Conservation (phyloP, 2,329 filamentous ascomycete species). For the Sclerotinia nivalis region DNA sequence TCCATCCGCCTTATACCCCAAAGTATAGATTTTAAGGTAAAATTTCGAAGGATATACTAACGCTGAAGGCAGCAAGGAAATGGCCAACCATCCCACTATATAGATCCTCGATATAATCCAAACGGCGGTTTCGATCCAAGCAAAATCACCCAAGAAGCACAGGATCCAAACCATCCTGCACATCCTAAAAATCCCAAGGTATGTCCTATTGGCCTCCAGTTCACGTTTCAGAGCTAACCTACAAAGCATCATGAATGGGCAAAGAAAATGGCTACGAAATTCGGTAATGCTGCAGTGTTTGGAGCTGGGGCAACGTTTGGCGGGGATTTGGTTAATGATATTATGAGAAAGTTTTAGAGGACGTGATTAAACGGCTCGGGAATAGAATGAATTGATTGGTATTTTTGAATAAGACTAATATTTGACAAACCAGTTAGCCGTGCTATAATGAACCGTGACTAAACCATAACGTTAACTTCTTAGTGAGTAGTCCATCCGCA, state of each 20-base stretch:
- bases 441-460: background rate
- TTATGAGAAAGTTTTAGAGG: constrained; percentile 19
- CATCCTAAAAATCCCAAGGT: constrained; percentile 39
- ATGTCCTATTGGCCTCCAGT: background rate
- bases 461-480: background rate
- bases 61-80: constrained; percentile 30
- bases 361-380: no score
- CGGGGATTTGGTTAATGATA: constrained; percentile 31
- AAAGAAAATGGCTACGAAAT: constrained; percentile 34
- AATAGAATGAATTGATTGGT: background rate
- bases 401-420: no score
- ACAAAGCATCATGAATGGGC: constrained; percentile 39
- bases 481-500: background rate
- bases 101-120: constrained; percentile 37
- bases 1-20: no score
- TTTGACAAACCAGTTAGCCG: background rate
- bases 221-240: background rate
- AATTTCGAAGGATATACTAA: background rate
- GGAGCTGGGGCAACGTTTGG: constrained; percentile 41
- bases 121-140: constrained; percentile 31
- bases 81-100: constrained; percentile 34
- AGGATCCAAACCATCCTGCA: constrained; percentile 40
- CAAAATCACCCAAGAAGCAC: constrained; percentile 37
- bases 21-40: background rate
- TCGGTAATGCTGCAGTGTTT: constrained; percentile 40